phyloP scores from a whole-genome alignment of 768 basidiomycete genomes.

The Butyriboletus loyo region DNA sequence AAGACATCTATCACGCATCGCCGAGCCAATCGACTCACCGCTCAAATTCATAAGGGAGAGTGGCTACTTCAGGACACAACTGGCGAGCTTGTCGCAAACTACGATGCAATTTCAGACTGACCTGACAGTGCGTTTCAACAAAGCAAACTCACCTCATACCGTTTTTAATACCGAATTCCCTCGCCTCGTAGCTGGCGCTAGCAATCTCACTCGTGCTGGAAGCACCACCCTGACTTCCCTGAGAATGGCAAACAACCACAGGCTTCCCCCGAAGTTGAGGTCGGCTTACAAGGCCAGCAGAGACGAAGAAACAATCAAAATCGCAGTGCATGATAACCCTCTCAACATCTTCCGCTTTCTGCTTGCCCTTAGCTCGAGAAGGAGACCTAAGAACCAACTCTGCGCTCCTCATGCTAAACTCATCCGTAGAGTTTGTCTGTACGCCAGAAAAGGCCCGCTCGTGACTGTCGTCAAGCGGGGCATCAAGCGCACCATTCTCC shows the following conservation, averaged over 20 bases:
- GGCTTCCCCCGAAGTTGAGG: slow-evolving; percentile 86
- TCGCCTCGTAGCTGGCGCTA: slow-evolving; percentile 90
- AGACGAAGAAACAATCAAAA: slow-evolving; percentile 97
- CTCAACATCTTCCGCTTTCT: slow-evolving; percentile 45
- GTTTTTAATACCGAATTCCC: slow-evolving; percentile 82
- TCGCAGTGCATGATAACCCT: slow-evolving; percentile 88
- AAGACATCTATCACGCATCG: background rate
- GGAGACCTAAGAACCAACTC: slow-evolving; percentile 50
- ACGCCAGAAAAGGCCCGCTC: background rate
- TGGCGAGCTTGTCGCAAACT: slow-evolving; percentile 79
- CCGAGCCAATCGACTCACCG: slow-evolving; percentile 39
- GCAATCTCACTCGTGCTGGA: slow-evolving; percentile 94
- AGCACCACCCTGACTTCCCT: slow-evolving; percentile 64
- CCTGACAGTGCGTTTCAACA: background rate
- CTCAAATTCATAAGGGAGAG: slow-evolving; percentile 94
- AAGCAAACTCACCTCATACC: slow-evolving; percentile 78
- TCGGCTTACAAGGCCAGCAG: slow-evolving; percentile 77
- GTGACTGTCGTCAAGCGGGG: background rate
- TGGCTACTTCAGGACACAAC: slow-evolving; percentile 67
- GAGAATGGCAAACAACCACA: slow-evolving; percentile 93
- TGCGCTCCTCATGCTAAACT: slow-evolving; percentile 53
- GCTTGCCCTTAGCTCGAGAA: slow-evolving; percentile 48
- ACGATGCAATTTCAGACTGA: slow-evolving; percentile 3
- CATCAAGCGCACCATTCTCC: slow-evolving; percentile 38
- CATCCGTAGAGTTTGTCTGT: slow-evolving; percentile 7